Conservation (phyloP, 2,329 filamentous ascomycete species). For the Calonectria pseudoreteaudii region DNA sequence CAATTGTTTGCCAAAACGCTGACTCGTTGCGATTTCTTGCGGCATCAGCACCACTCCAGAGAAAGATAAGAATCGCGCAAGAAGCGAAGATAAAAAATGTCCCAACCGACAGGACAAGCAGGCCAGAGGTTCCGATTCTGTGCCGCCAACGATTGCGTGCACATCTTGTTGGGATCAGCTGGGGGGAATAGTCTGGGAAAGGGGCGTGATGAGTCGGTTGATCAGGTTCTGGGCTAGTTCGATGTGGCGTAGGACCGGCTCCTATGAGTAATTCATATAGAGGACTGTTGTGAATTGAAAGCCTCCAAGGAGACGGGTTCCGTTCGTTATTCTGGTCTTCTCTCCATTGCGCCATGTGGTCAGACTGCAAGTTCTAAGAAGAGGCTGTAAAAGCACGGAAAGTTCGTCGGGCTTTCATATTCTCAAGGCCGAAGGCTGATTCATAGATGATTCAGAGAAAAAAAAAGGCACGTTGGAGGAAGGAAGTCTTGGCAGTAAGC, state of each 20-base stretch:
- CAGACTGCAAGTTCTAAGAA: neutral
- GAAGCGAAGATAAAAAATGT: constrained; percentile 8
- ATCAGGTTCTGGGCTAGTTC: neutral
- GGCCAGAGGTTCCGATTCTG: constrained; percentile 8
- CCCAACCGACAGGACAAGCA: constrained; percentile 10
- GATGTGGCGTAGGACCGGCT: neutral
- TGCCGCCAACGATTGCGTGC: constrained; percentile 13
- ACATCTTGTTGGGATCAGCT: neutral
- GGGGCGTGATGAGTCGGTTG: neutral
- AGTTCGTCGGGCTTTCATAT: neutral
- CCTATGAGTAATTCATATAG: neutral
- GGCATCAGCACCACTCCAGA: constrained; percentile 16
- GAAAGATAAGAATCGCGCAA: constrained; percentile 17
- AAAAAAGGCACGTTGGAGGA: neutral
- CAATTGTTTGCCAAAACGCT: constrained; percentile 14
- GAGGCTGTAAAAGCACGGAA: neutral
- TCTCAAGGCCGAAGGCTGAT: neutral
- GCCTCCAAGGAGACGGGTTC: neutral
- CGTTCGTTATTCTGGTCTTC: neutral
- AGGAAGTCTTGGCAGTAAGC: neutral
- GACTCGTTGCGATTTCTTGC: neutral
- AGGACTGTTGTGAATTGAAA: neutral
- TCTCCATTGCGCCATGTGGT: neutral
- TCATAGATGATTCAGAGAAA: neutral
- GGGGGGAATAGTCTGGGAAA: neutral